These are phyloP conservation scores for Hymenochaete sp. DNA, from an alignment of 1,284 basidiomycete genomes.

Conservation along the genomic window DNA sequence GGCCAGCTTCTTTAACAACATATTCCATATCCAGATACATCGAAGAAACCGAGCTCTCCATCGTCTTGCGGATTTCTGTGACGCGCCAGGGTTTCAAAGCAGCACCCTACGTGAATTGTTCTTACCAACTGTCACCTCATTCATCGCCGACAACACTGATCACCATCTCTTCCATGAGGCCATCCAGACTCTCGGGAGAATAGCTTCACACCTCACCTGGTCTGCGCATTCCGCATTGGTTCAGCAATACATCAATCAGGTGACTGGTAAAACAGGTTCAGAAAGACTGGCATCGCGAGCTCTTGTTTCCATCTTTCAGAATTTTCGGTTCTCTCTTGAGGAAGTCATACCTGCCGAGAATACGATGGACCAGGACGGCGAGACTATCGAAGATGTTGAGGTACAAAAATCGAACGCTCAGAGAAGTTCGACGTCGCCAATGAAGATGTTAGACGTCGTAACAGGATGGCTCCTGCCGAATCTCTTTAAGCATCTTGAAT, in stretches of 20 bases:
- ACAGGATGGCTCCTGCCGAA: conserved; percentile 67
- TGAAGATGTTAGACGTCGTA: conserved; percentile 68
- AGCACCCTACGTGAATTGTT: conserved; percentile 78
- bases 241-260: conserved; percentile 74
- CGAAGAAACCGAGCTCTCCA: conserved; percentile 84
- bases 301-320: conserved; percentile 80
- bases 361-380: conserved; percentile 5
- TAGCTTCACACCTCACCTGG: conserved; percentile 77
- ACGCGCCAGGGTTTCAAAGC: conserved; percentile 64
- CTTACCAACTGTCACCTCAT: conserved; percentile 81
- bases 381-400: conserved; percentile 25
- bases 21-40: conserved; percentile 91
- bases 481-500: conserved; percentile 71
- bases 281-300: conserved; percentile 84
- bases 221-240: conserved; percentile 77
- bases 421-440: conserved; percentile 26
- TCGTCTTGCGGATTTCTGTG: conserved; percentile 74
- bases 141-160: conserved; percentile 68
- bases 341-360: too few species aligned
- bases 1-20: conserved; percentile 95
- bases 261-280: conserved; percentile 61
- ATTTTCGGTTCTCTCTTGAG: conserved; percentile 87
- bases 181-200: conserved; percentile 66
- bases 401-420: conserved; percentile 24
- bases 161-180: conserved; percentile 92